Base-by-base conservation (phyloP, 345 rosid genomes). In the Gossypium rotundifolium region DNA sequence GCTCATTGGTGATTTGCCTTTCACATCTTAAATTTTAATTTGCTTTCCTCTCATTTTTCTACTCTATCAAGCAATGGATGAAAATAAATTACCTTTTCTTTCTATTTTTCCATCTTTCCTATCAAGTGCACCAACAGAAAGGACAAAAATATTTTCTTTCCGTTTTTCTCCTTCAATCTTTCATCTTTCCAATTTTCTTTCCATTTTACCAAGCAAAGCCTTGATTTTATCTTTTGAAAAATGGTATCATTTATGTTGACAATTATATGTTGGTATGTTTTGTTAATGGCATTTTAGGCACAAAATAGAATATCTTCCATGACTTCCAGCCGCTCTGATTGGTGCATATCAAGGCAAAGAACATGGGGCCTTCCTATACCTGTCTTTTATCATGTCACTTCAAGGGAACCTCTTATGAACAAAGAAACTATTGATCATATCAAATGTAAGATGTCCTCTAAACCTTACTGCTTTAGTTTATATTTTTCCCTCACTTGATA, bases 321-420 rank as follows among this genome's bases (percentile, higher is more conserved):
- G 98, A 89, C 89, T 71, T 92, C 98, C 62, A 83, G 91, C 76
- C 95, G 97, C 79, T 87, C 98, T 23, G 97, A 92, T 81, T 92
- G 97, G 98, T 94, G 97, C 80, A 94, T 92, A 79, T 94, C 98
- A 53, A 87, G 98, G 81, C 98, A 94, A 83, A 87, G 98, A 81
- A 84, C 92, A 55, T 92, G 98, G 98, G 97, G 98, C 72, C 95
- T 94, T 72, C 98, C 97, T 58, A 89, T 94, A 83, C 97, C 97
- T 25, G 98, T 88, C 46, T 92, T 94, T 77, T 94, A 90, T 85
- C 89, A 94, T 77, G 79, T 85, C 76, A 67, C 81, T 69, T 81
- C 98, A 76, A 91, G 78, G 85, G 97, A 90, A 80, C 97, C 98
- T 72, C 93, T 94, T 52, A 82, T 94, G 94, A 87, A 92, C 80